phyloP scores from a whole-genome alignment of 495 filamentous ascomycete species.

The Hamigera avellanea region DNA sequence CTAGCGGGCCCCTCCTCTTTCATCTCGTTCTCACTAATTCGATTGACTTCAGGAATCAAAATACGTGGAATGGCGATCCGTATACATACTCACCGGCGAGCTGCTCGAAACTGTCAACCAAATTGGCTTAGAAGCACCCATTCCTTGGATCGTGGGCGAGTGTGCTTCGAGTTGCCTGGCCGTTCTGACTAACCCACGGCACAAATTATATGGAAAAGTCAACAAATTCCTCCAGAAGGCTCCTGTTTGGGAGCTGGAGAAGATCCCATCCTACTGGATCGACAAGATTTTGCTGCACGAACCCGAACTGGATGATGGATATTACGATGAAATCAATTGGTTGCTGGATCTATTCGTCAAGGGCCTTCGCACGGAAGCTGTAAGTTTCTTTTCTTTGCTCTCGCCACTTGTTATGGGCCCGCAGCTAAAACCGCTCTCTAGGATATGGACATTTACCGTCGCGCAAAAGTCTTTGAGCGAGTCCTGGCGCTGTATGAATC shows the following conservation, averaged over 20 bases:
- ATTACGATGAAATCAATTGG: constrained; percentile 71
- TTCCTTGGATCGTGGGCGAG: constrained; percentile 61
- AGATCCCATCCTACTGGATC: constrained; percentile 63
- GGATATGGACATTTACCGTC: constrained; percentile 79
- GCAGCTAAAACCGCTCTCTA: constrained; percentile 7
- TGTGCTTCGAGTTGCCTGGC: constrained; percentile 60
- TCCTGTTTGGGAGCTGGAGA: constrained; percentile 61
- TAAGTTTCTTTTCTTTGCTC: constrained; percentile 13
- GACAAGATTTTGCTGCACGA: constrained; percentile 58
- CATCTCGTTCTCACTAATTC: background rate
- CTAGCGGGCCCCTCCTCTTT: background rate
- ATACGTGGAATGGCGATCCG: constrained; percentile 63
- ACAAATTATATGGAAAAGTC: constrained; percentile 76
- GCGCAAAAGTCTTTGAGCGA: constrained; percentile 67
- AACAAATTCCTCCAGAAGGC: constrained; percentile 71
- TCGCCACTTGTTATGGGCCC: too few relatives aligned
- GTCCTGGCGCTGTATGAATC: constrained; percentile 61
- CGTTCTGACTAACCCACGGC: constrained; percentile 63
- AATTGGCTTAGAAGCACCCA: constrained; percentile 40
- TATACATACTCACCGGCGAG: constrained; percentile 67
- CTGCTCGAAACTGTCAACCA: constrained; percentile 57
- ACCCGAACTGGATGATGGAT: constrained; percentile 60
- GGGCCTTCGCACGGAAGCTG: constrained; percentile 47
- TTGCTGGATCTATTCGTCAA: constrained; percentile 64
- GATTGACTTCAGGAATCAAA: constrained; percentile 34